These are phyloP conservation scores for Phaseolus lunatus DNA, from an alignment of 306 rosid species.

Conservation along the genomic window DNA sequence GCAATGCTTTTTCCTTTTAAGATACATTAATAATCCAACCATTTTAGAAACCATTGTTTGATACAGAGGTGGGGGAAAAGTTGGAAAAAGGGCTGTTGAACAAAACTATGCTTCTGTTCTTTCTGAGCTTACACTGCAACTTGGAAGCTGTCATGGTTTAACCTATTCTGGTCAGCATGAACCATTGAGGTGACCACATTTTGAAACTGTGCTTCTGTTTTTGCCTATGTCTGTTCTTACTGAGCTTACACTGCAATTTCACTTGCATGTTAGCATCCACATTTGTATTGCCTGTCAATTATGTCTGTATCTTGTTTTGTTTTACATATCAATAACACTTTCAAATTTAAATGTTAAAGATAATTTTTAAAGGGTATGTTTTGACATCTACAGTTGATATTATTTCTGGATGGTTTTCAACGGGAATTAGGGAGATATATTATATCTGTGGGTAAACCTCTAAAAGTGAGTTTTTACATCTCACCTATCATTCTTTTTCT, in stretches of 20 bases:
- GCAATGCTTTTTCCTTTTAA: constrained; percentile 25
- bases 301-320: background rate
- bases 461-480: background rate
- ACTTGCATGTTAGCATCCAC: constrained; percentile 32
- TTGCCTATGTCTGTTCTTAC: background rate
- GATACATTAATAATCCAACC: constrained; percentile 33
- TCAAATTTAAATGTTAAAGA: constrained; percentile 6
- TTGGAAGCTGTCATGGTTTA: constrained; percentile 90
- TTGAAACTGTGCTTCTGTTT: background rate
- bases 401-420: background rate
- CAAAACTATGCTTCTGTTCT: constrained; percentile 93
- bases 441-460: constrained; percentile 1
- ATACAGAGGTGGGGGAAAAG: constrained; percentile 96
- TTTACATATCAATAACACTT: background rate
- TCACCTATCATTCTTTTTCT: constrained; percentile 11
- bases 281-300: constrained; percentile 10
- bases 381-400: constrained; percentile 1
- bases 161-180: constrained; percentile 79
- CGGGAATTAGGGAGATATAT: constrained; percentile 20
- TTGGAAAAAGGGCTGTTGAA: constrained; percentile 93
- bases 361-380: background rate
- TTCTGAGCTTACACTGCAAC: constrained; percentile 89
- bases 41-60: constrained; percentile 38
- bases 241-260: background rate
- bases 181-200: constrained; percentile 72